Evolutionary conservation across 2,329 filamentous ascomycete species (phyloP), one percentile per base, ranked within the genome.

Genomic region (Fusarium musae): DNA sequence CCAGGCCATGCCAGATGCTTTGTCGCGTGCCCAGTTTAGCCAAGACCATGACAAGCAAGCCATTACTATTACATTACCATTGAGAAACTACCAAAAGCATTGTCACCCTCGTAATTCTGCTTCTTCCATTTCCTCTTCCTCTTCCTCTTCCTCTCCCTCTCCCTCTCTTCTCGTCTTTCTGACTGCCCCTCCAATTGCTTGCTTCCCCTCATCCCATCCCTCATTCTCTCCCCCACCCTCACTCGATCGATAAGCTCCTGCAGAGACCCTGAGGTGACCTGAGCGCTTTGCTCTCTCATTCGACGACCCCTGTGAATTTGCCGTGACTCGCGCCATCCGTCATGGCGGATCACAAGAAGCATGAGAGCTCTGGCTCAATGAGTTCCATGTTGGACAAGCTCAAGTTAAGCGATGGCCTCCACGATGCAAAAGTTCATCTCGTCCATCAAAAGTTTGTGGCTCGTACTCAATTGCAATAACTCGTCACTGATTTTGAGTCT

Each of bases 371-470:
- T 39, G 50, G 50, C 34, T 53, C 50, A 39, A 43, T 56, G 59
- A 54, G 63, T 10, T 79, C 81, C 64, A 77, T 87, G 56, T 75
- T 83, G 28, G 83, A 87, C 30, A 87, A 86, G 75, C 74, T 90
- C 36, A 89, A 86, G 72, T 37, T 72, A 21, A 52, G 39, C 28
- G 88, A 90, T 57, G 90, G 89, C 78, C 80, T 91, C 1, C 85
- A 89, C 70, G 87, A 90, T 71, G 83, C 86, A 71, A 92, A 91
- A 78, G 82, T 90, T 60, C 82, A 83, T 44, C 78, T 92, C 39
- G 85, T 85, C 59, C 87, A 92, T 77, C 87, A 89, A 77, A 92
- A 91, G 89, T 90, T 17, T 39, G 50, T 39, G 9, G 6, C 32
- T 37, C 10, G 19, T 12, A 53, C 32, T 37, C 77, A 49, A 66